Conservation (phyloP, 2,329 filamentous ascomycete species). For the Grosmannia serpens region DNA sequence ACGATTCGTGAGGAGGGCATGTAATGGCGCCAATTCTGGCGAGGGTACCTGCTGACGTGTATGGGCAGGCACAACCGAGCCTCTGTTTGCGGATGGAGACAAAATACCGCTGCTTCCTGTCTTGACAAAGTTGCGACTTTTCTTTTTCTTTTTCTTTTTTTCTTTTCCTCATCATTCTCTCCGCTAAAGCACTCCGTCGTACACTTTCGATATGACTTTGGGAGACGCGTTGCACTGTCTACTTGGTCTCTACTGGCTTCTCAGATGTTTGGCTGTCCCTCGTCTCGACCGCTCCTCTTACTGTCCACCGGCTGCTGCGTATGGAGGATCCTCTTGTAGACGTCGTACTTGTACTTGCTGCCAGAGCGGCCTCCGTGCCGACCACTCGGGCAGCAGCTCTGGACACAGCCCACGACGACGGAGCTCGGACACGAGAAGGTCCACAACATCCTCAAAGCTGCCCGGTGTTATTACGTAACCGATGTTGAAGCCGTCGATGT, state of each 20-base stretch:
- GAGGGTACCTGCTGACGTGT: not conserved
- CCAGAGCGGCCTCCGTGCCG: conserved; percentile 48
- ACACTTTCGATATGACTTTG: too few species aligned
- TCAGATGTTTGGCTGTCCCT: not conserved
- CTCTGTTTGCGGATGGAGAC: too few species aligned
- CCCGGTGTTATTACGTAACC: conserved; percentile 34
- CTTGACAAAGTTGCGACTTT: too few species aligned
- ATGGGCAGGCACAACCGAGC: not conserved
- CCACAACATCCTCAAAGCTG: conserved; percentile 53
- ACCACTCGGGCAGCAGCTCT: conserved; percentile 30
- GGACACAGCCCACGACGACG: conserved; percentile 35
- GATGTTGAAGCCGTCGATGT: conserved; percentile 66
- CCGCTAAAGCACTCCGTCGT: too few species aligned
- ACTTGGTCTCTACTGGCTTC: too few species aligned
- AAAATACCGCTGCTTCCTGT: too few species aligned
- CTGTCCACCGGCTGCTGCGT: not conserved
- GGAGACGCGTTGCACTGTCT: too few species aligned
- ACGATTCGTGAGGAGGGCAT: not conserved
- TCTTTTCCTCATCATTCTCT: too few species aligned
- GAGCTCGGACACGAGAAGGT: conserved; percentile 52
- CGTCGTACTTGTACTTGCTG: conserved; percentile 48
- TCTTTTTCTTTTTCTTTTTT: too few species aligned
- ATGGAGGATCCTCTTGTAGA: conserved; percentile 15
- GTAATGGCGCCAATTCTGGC: not conserved
- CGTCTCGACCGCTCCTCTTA: not conserved